A percentile compares a stretch with the other conserved stretches of the same genome.
Conservation (phyloP, 306 rosid genomes). For the Erythrophleum fordii region DNA sequence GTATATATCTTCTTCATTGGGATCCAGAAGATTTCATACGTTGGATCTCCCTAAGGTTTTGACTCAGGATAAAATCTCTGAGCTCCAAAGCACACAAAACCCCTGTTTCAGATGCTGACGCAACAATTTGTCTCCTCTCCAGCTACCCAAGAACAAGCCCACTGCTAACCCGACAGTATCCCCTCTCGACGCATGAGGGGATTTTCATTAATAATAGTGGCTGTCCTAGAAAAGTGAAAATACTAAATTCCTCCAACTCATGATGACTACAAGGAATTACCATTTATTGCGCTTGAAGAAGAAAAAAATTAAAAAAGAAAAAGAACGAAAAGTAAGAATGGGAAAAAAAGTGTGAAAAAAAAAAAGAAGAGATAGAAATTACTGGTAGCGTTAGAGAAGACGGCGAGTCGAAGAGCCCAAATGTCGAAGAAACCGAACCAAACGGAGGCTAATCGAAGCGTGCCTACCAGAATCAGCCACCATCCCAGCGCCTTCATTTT, state of each 20-base stretch:
- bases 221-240: background rate
- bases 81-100: conserved; percentile 12
- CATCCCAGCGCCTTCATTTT: conserved; percentile 77
- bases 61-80: background rate
- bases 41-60: conserved; percentile 40
- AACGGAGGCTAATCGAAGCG: conserved; percentile 83
- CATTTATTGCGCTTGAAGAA: background rate
- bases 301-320: too few relatives aligned
- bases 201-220: background rate
- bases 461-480: conserved; percentile 88
- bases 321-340: background rate
- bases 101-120: conserved; percentile 30
- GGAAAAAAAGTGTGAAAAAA: background rate
- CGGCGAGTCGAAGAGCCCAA: conserved; percentile 84
- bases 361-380: conserved; percentile 10
- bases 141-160: conserved; percentile 8
- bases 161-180: conserved; percentile 10
- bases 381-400: conserved; percentile 78
- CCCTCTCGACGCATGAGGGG: conserved; percentile 23
- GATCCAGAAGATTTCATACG: conserved; percentile 42
- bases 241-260: background rate
- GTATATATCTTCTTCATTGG: conserved; percentile 28
- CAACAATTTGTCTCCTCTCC: conserved; percentile 28
- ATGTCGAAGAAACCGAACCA: conserved; percentile 98
- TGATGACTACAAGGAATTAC: background rate